Evolutionary conservation across 2,329 filamentous ascomycete species (phyloP), one percentile per base, ranked within the genome.

Genomic region (Trichoderma afroharzianum): DNA sequence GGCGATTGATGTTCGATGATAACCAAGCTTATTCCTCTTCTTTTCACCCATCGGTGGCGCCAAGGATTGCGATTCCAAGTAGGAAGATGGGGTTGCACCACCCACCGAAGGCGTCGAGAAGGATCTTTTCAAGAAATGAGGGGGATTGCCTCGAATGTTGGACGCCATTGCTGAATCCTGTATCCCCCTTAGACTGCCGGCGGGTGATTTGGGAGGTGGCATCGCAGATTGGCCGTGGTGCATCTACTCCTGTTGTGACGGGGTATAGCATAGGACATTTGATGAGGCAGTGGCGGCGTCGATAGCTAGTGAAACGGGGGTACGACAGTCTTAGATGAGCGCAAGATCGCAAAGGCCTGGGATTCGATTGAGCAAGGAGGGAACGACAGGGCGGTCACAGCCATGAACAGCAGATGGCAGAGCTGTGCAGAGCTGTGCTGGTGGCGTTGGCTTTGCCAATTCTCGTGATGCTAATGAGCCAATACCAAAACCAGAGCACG

Each of bases 1-100:
- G 76, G 95, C 96, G 76, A 98, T 93, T 58, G 95, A 97, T 43
- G 94, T 97, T 78, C 95, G 90, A 83, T 98, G 95, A 80, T 98
- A 98, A 50, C 95, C 95, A 73, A 98, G 87, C 82, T 97, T 98
- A 81, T 97, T 98, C 79, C 95, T 90, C 73, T 84, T 86, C 81
- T 87, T 89, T 72, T 89, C 87, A 43, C 80, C 82, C n/a, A 82
- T 75, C 33, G 81, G 76, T 28, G 79, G 79, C 68, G 81, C 72
- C 47, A 74, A 71, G 6, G 73, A 59, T 28, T 78, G 71, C 12
- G 63, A 64, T 28, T 72, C 71, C 24, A 70, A 30, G 39, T 47
- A 70, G 3, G 68, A 64, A 4, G 62, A 67, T 57, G 68, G 57
- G 24, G 71, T 58, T 36, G 43, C 63, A 63, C 68, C 68, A 58